These are phyloP conservation scores for Solanum aculeatissimum DNA, from an alignment of 305 asterid genomes.

Conservation along the genomic window DNA sequence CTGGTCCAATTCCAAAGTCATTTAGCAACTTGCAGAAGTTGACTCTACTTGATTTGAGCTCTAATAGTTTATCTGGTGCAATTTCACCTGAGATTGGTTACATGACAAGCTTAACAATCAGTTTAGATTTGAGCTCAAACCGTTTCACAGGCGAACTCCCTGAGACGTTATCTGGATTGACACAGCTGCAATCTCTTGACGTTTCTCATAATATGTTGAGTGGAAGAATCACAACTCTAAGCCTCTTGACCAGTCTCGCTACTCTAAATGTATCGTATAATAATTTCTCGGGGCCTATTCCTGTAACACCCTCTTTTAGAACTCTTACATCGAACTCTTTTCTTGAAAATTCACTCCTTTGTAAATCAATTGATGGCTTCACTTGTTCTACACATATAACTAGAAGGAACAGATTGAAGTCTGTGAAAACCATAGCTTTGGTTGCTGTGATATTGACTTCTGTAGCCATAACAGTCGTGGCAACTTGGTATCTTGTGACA, in stretches of 20 bases:
- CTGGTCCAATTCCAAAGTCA: constrained; percentile 55
- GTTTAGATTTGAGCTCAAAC: constrained; percentile 70
- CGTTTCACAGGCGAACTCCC: constrained; percentile 64
- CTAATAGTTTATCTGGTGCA: constrained; percentile 55
- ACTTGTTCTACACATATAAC: constrained; percentile 43
- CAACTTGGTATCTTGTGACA: constrained; percentile 40
- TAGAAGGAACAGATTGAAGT: constrained; percentile 27
- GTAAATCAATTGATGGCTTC: constrained; percentile 60
- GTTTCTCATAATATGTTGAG: constrained; percentile 43
- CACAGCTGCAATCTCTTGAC: constrained; percentile 79
- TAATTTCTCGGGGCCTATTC: constrained; percentile 80
- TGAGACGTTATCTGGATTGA: constrained; percentile 51
- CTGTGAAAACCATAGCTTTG: constrained; percentile 44
- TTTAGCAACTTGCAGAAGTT: constrained; percentile 55
- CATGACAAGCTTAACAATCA: constrained; percentile 59
- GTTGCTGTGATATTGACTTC: constrained; percentile 32
- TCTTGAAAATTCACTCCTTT: constrained; percentile 53
- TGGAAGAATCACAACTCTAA: constrained; percentile 50
- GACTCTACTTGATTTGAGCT: constrained; percentile 78
- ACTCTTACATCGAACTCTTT: constrained; percentile 49
- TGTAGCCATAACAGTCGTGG: constrained; percentile 30
- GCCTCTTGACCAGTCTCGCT: constrained; percentile 66
- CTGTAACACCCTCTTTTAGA: constrained; percentile 66
- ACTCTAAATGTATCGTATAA: constrained; percentile 59
- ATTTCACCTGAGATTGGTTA: constrained; percentile 64